A percentile compares a stretch with the other conserved stretches of the same genome.
These are phyloP conservation scores for Leccinum uliginosum DNA, from an alignment of 768 basidiomycete species.

Conservation along the genomic window DNA sequence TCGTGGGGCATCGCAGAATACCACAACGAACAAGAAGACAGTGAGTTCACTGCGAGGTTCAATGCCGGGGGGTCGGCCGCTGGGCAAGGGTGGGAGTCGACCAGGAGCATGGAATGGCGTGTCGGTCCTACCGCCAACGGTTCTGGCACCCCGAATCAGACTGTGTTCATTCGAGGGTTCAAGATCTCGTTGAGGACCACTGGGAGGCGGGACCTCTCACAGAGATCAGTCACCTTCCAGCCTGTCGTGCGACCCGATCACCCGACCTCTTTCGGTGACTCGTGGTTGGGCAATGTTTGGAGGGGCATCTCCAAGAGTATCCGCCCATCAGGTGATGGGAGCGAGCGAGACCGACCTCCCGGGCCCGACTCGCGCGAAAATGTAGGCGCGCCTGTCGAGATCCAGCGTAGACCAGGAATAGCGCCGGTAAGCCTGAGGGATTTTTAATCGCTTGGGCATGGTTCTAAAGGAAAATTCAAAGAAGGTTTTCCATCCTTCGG, in stretches of 20 bases:
- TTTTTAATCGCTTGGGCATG: neutral
- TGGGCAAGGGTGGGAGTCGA: slow-evolving; percentile 16
- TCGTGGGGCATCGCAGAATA: slow-evolving; percentile 30
- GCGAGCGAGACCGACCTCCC: neutral
- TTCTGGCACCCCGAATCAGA: slow-evolving; percentile 19
- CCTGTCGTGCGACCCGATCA: neutral
- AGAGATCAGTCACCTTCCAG: slow-evolving; percentile 13
- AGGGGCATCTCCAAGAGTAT: slow-evolving; percentile 13
- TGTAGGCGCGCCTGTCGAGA: slow-evolving; percentile 8
- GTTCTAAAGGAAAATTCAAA: neutral
- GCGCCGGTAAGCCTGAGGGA: slow-evolving; percentile 10
- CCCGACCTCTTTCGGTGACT: slow-evolving; percentile 4
- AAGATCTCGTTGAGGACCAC: slow-evolving; percentile 23
- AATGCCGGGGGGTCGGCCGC: slow-evolving; percentile 8
- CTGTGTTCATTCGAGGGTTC: slow-evolving; percentile 30
- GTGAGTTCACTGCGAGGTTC: slow-evolving; percentile 14
- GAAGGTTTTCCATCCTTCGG: slow-evolving; percentile 24
- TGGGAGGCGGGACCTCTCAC: slow-evolving; percentile 11
- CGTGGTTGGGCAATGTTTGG: slow-evolving; percentile 18
- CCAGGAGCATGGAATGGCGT: slow-evolving; percentile 19
- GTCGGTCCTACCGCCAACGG: slow-evolving; percentile 10
- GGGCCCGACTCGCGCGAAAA: neutral
- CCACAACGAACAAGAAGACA: slow-evolving; percentile 1
- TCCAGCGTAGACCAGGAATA: slow-evolving; percentile 16
- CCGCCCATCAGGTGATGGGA: slow-evolving; percentile 6